Evolutionary conservation across 2,329 filamentous ascomycete genomes (phyloP), one percentile per base, ranked within the genome.

Genomic region (Beauveria bassiana): DNA sequence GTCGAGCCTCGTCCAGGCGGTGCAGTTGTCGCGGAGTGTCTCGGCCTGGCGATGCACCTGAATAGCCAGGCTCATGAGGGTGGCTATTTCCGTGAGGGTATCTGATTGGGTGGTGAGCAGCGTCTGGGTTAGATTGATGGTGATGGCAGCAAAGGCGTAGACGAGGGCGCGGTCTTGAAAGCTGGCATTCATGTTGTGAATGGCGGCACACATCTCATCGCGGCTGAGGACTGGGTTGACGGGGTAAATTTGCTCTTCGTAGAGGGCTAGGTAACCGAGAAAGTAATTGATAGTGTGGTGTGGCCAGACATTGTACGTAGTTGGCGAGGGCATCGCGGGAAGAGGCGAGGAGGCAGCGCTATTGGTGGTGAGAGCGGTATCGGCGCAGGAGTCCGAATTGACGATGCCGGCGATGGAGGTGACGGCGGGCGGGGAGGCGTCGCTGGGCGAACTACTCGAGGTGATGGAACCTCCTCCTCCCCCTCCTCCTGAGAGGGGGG

Each of bases 241-340:
- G 1, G 74, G 74, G 14, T 75, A 75, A 8, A 75, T 73, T 5
- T 71, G 66, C 24, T 70, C 66, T 43, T 75, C 72, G 55, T 72
- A 75, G 16, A 73, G 68, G 1, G 68, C 66, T 6, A 75, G 62
- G 18, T 75, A 67, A 4, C 62, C 63, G 40, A 73, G 63, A 61
- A 75, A 75, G 65, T 73, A 75, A 18, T 71, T 69, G 0, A 66
- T 6, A 0, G 68, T 65, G 18, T 72, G 74, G 3, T 53, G 47
- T 60, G 52, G 40, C 57, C 43, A 24, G 50, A 57, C 18, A 40
- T 26, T 63, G 63, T 12, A 46, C 20, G n/a, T 62, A 52, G 28
- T 14, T 40, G 46, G 54, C 43, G 49, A 61, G 16, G 49, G 45
- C 14, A 43, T 62, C 22, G 54, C n/a, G n/a, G 49, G 43, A 12